Conservation (phyloP, 2,329 filamentous ascomycete species). For the Purpureocillium lavendulum region DNA sequence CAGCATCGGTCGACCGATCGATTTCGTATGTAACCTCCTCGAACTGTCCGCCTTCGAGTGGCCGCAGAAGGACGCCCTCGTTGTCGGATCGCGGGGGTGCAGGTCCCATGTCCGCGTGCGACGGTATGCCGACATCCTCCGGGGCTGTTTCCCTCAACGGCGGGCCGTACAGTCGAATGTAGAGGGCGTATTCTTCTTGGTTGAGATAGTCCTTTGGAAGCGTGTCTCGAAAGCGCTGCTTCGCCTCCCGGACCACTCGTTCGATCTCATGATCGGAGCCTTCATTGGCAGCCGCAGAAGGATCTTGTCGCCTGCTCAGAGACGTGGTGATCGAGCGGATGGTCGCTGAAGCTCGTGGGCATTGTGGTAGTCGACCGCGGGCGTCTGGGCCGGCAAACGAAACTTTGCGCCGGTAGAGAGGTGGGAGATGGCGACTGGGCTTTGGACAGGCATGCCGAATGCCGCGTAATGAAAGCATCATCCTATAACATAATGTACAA, state of each 20-base stretch:
- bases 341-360: slow-evolving; percentile 4
- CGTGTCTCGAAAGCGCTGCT: slow-evolving; percentile 67
- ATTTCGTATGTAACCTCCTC: slow-evolving; percentile 51
- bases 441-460: slow-evolving; percentile 23
- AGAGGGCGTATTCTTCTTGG: slow-evolving; percentile 63
- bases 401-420: slow-evolving; percentile 7
- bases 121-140: slow-evolving; percentile 48
- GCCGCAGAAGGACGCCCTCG: slow-evolving; percentile 41
- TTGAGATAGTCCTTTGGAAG: slow-evolving; percentile 65
- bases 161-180: slow-evolving; percentile 72
- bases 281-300: neutral
- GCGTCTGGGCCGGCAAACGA: neutral
- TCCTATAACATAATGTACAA: slow-evolving; percentile 12
- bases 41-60: slow-evolving; percentile 46
- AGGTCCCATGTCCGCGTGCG: slow-evolving; percentile 25
- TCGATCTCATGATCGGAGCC: slow-evolving; percentile 37
- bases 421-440: slow-evolving; percentile 12
- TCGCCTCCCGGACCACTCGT: slow-evolving; percentile 58
- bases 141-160: slow-evolving; percentile 55
- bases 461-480: slow-evolving; percentile 25
- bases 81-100: slow-evolving; percentile 12
- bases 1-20: neutral
- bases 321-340: slow-evolving; percentile 21
- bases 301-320: slow-evolving; percentile 13
- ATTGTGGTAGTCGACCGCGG: too few species aligned